A percentile compares a stretch with the other conserved stretches of the same genome.
Conservation (phyloP, 306 rosid species). For the Leucaena leucocephala region DNA sequence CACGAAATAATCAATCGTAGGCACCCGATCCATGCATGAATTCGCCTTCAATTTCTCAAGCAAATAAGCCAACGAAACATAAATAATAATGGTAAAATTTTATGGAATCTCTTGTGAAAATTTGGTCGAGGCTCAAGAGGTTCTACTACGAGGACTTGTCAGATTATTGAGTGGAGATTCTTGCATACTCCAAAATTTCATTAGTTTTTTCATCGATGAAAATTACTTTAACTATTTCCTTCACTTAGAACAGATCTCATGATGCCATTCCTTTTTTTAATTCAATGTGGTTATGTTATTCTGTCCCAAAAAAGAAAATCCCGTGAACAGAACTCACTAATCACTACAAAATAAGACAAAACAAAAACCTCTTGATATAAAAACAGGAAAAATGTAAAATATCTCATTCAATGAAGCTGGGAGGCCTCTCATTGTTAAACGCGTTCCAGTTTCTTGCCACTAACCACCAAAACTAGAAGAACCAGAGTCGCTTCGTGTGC, state of each 20-base stretch:
- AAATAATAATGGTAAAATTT: no score
- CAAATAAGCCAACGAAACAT: neutral
- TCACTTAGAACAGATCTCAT: neutral
- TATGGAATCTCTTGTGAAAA: no score
- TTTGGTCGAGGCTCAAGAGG: neutral
- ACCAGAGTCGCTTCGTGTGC: neutral
- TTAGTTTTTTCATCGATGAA: neutral
- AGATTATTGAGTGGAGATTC: neutral
- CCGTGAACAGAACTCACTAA: neutral
- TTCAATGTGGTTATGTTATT: no score
- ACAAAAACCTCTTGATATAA: no score
- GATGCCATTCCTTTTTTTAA: no score
- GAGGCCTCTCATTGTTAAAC: neutral
- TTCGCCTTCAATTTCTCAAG: neutral
- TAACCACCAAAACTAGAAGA: neutral
- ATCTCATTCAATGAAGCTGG: neutral
- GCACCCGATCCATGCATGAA: neutral
- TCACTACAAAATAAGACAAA: neutral
- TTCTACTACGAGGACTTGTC: neutral
- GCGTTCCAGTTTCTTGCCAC: neutral
- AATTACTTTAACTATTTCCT: neutral
- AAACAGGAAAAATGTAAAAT: neutral
- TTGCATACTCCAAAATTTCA: neutral
- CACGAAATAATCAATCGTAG: neutral
- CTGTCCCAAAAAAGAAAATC: neutral